phyloP scores from a whole-genome alignment of 345 rosid genomes.

The Salix purpurea region DNA sequence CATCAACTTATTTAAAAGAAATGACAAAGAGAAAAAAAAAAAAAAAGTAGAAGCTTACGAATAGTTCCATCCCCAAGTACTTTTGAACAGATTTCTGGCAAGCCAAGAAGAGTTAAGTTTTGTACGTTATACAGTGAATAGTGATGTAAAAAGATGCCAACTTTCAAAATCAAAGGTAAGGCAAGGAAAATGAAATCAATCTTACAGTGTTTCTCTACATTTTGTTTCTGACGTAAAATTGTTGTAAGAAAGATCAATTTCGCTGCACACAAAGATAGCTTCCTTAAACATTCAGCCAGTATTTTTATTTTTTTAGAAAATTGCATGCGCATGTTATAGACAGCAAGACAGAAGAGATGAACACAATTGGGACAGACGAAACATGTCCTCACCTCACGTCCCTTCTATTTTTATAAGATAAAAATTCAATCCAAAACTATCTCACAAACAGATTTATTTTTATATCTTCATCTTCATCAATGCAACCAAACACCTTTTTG shows the following conservation, averaged over 20 bases:
- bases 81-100: constrained; percentile 10
- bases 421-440: too few relatives aligned
- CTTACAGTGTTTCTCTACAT: constrained; percentile 7
- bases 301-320: too few relatives aligned
- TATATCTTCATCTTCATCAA: too few relatives aligned
- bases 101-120: background rate
- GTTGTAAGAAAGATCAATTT: constrained; percentile 12
- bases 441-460: too few relatives aligned
- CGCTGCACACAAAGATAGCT: constrained; percentile 11
- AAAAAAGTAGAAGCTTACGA: background rate
- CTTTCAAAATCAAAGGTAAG: background rate
- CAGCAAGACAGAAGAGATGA: too few relatives aligned
- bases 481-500: too few relatives aligned
- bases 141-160: background rate
- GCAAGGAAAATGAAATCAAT: background rate
- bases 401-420: too few relatives aligned
- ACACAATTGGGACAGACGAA: too few relatives aligned
- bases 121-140: background rate
- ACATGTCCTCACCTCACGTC: too few relatives aligned
- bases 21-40: background rate
- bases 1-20: background rate
- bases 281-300: background rate
- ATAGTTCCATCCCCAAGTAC: background rate
- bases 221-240: constrained; percentile 3
- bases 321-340: too few relatives aligned